Base-by-base conservation (phyloP, 345 rosid genomes). In the Noccaea caerulescens region DNA sequence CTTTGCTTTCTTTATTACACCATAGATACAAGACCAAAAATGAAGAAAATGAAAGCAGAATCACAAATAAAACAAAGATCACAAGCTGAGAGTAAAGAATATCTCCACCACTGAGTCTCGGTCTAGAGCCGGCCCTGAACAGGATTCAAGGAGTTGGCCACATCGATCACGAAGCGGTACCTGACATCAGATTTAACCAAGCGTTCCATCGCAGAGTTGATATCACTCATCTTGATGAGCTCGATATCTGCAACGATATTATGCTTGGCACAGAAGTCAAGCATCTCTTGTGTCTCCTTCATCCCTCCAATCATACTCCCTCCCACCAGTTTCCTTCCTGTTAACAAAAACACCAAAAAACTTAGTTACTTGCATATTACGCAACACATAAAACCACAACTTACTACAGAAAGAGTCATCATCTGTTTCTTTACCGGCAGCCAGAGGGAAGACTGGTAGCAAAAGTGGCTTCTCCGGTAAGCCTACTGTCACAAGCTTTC, bases 401-500 rank as follows among this genome's bases (percentile, higher is more conserved):
- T 38, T 12, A 7, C 2, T 6, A 32, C 10, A 20, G 30, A 27
- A 36, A 10, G 41, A n/a, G 12, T 63, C 11, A 12, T 44, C 53
- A 50, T 66, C 14, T 36, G 34, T 34, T 34, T 63, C 3, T 56
- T 70, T 82, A 89, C 98, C 94, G 8, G 81, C 27, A 66, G 82
- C 87, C 32, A 92, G 68, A 52, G 91, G 90, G 63, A 85, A 89
- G 47, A 82, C 77, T 36, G 95, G 90, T 58, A 90, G 71, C 80
- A 83, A 87, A 2, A 92, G 81, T 12, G 98, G 93, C 82, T 85
- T 92, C 38, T 83, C 78, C 7, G 90, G 93, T 75, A 90, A 77
- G 37, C 96, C 98, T 55, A 88, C 33, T 7, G 85, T 80, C 73
- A 90, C 71, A 27, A 92, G 85, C 72, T 92, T 92, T 23, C 95